A percentile compares a stretch with the other conserved stretches of the same genome.
These are phyloP conservation scores for Fusarium avenaceum DNA, from an alignment of 2,329 filamentous ascomycete species.

Conservation along the genomic window DNA sequence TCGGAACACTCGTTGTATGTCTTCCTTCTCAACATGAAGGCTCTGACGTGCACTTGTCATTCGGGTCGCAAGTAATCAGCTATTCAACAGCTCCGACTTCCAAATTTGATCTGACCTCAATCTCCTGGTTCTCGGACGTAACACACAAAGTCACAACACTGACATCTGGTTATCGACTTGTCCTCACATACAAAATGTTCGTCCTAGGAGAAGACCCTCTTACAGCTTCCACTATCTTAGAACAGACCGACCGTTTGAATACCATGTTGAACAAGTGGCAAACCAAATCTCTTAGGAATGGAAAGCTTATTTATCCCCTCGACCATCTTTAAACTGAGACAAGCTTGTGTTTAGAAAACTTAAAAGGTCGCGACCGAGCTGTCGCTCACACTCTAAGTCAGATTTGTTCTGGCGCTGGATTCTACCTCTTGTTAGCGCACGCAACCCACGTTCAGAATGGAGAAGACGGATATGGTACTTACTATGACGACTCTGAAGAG, in stretches of 20 bases:
- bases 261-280: constrained; percentile 9
- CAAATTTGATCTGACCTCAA: constrained; percentile 25
- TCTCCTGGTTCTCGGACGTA: constrained; percentile 34
- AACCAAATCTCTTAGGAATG: neutral
- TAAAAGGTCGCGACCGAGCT: constrained; percentile 25
- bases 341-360: constrained; percentile 21
- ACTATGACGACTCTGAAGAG: neutral
- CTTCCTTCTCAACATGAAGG: constrained; percentile 31
- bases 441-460: constrained; percentile 1
- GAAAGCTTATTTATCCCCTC: constrained; percentile 20
- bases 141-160: constrained; percentile 14
- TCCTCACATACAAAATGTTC: constrained; percentile 36
- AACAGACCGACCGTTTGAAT: constrained; percentile 9
- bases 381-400: constrained; percentile 8
- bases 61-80: constrained; percentile 3
- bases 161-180: constrained; percentile 26
- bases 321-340: constrained; percentile 25
- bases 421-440: constrained; percentile 29
- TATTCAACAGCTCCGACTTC: constrained; percentile 21
- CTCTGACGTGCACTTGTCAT: constrained; percentile 19
- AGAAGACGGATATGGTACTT: neutral
- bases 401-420: constrained; percentile 19
- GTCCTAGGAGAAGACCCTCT: neutral
- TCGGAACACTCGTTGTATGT: constrained; percentile 25
- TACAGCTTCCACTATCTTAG: constrained; percentile 2